Percentiles rank a stretch among this genome's conserved stretches.
Evolutionary conservation across 108 stramenopile genomes (phyloP).

Genomic region (Fragilaria crotonensis): DNA sequence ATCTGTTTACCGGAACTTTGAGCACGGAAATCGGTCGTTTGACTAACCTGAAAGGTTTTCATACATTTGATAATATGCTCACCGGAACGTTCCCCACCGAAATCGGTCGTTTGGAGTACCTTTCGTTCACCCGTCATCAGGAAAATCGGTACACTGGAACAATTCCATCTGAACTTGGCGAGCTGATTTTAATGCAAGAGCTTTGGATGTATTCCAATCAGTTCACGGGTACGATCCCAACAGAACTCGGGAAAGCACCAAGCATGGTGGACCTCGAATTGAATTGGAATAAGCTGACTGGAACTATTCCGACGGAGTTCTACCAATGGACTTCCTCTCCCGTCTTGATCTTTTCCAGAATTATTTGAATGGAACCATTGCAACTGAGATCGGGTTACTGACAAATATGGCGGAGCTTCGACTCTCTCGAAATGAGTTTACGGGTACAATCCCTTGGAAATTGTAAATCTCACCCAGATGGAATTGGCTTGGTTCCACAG

Average conservation of each 20-base stretch:
- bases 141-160: neutral
- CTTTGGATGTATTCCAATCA: neutral
- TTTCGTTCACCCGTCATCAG: neutral
- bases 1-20: slow-evolving; percentile 23
- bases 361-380: neutral
- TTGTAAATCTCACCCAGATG: slow-evolving; percentile 3
- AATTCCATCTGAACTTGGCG: slow-evolving; percentile 9
- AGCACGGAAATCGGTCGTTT: slow-evolving; percentile 31
- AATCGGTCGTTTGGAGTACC: slow-evolving; percentile 24
- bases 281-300: slow-evolving; percentile 9
- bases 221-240: slow-evolving; percentile 6
- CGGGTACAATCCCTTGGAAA: slow-evolving; percentile 17
- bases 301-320: slow-evolving; percentile 43
- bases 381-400: slow-evolving; percentile 31
- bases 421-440: slow-evolving; percentile 18
- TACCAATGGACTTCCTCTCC: too few species aligned
- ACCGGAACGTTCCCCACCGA: slow-evolving; percentile 33
- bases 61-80: slow-evolving; percentile 27
- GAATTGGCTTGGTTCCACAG: neutral
- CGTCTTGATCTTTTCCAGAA: too few species aligned
- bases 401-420: slow-evolving; percentile 13
- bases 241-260: slow-evolving; percentile 3
- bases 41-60: slow-evolving; percentile 31
- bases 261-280: neutral
- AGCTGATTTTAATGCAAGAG: neutral